Conservation (phyloP, 805 yeast species). For the Ascoidea asiatica region DNA sequence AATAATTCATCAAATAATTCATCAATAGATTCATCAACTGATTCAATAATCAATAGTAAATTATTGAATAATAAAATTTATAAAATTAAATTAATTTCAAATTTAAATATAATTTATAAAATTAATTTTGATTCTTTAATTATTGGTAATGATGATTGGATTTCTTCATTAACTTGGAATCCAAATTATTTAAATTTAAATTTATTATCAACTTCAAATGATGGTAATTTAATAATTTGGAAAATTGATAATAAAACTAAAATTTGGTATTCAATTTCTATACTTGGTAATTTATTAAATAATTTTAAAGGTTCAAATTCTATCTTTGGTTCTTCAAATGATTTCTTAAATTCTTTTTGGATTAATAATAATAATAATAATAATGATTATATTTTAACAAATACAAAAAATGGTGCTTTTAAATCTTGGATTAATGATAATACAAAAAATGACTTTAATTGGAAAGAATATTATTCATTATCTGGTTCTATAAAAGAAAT, state of each 20-base stretch:
- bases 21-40: slow-evolving; percentile 20
- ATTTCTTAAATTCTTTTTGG: slow-evolving; percentile 66
- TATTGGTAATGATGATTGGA: slow-evolving; percentile 99
- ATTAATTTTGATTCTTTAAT: slow-evolving; percentile 83
- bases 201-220: slow-evolving; percentile 80
- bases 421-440: slow-evolving; percentile 48
- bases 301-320: slow-evolving; percentile 95
- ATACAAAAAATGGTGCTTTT: slow-evolving; percentile 90
- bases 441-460: slow-evolving; percentile 27
- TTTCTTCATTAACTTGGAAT: slow-evolving; percentile 75
- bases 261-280: slow-evolving; percentile 69
- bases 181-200: slow-evolving; percentile 28
- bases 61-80: slow-evolving; percentile 63
- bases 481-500: slow-evolving; percentile 68
- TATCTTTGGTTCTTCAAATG: slow-evolving; percentile 89
- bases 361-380: slow-evolving; percentile 18
- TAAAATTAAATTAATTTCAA: slow-evolving; percentile 28
- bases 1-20: slow-evolving; percentile 37
- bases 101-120: slow-evolving; percentile 27
- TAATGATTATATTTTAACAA: slow-evolving; percentile 50
- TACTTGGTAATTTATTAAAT: slow-evolving; percentile 88
- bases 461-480: slow-evolving; percentile 32
- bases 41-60: slow-evolving; percentile 26
- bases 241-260: slow-evolving; percentile 77
- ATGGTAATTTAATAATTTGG: slow-evolving; percentile 90